A percentile compares a stretch with the other conserved stretches of the same genome.
These are phyloP conservation scores for Hypoxylon subgilvum DNA, from an alignment of 495 filamentous ascomycete genomes.

Conservation along the genomic window DNA sequence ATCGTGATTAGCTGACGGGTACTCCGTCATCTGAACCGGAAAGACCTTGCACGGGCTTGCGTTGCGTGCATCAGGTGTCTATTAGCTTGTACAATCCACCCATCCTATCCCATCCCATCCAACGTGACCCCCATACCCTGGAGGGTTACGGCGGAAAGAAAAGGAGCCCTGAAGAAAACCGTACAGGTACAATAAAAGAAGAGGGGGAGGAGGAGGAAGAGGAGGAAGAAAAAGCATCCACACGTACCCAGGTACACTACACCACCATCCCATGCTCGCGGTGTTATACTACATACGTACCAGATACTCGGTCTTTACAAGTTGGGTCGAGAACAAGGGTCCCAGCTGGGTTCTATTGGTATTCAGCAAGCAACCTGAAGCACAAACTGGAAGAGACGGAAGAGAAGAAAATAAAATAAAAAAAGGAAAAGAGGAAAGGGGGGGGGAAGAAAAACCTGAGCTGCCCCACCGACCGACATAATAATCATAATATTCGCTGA, in stretches of 20 bases:
- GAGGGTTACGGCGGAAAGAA: conserved; percentile 32
- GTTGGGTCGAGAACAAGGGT: conserved; percentile 30
- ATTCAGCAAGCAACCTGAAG: conserved; percentile 35
- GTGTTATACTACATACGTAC: conserved; percentile 28
- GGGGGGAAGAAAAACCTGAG: conserved; percentile 17
- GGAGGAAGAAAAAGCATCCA: conserved; percentile 25
- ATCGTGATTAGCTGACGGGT: conserved; percentile 42
- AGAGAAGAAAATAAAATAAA: neutral
- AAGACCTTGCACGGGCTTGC: conserved; percentile 41
- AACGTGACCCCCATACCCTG: conserved; percentile 38
- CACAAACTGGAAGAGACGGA: conserved; percentile 29
- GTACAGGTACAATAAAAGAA: conserved; percentile 37
- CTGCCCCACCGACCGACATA: conserved; percentile 36
- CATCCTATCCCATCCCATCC: conserved; percentile 42
- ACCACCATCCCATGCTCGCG: conserved; percentile 17
- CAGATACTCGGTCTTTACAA: conserved; percentile 10
- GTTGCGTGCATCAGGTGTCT: conserved; percentile 45
- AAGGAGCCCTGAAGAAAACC: conserved; percentile 24
- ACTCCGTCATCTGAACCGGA: conserved; percentile 41
- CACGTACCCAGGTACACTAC: conserved; percentile 27
- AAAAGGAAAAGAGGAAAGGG: neutral
- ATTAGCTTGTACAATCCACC: conserved; percentile 42
- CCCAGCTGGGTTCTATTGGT: conserved; percentile 29
- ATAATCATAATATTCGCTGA: conserved; percentile 28
- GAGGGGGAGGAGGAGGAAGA: too few relatives aligned